Base-by-base conservation (phyloP, 2,329 filamentous ascomycete genomes). In the Metarhizium robertsii region DNA sequence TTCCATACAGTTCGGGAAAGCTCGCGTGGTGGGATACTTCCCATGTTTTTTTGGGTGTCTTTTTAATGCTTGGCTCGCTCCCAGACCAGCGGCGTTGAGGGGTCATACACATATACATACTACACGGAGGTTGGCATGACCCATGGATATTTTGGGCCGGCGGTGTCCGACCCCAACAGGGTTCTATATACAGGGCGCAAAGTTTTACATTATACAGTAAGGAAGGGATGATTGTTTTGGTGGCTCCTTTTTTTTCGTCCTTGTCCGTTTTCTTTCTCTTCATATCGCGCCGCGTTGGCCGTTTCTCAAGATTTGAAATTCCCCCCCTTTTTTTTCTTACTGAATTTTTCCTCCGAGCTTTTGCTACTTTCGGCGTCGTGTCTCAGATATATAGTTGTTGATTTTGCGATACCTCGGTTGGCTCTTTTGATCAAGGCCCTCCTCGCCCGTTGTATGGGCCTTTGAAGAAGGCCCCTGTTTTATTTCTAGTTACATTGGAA, bases 371-470 rank as follows among this genome's bases (percentile, higher is more conserved):
- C 49, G 18, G 34, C 34, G 49, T 34, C 20, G n/a, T 16, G n/a
- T 48, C 36, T 52, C 47, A 53, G 40, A 47, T 54, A 51, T 36
- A 46, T 32, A 46, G 45, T 32, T 57, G 43, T 50, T 52, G 50
- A 46, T 34, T 56, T 52, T 58, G 54, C 53, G 59, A 60, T 60
- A 58, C 59, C 59, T 59, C 52, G 56, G 59, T 38, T 47, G 57
- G 59, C 54, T 55, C 55, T 59, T 51, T n/a, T 47, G 52, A 30
- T 50, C 53, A 57, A 53, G 52, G 42, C 47, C 50, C 6, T 38
- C 42, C 54, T 56, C 50, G 53, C 45, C 50, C 30, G 54, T 32
- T 30, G 49, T 42, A 36, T 47, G 34, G 18, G 50, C 40, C 50
- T 53, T 52, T 46, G 46, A 38, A 30, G 46, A 38, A 30, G 38